phyloP scores from a whole-genome alignment of 306 rosid species.

The Lagenaria siceraria region DNA sequence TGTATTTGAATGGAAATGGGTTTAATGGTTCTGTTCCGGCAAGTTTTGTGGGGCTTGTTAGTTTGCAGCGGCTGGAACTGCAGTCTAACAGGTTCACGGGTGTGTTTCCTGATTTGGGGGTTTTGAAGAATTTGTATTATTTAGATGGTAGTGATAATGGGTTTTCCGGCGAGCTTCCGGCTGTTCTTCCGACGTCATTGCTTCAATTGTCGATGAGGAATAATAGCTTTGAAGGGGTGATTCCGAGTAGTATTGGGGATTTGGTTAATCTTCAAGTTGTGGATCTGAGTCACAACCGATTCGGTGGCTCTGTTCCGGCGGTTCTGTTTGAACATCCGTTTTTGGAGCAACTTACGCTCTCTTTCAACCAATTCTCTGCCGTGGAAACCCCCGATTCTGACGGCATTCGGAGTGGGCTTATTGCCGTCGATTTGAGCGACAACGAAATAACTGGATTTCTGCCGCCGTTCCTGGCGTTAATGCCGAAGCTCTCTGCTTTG shows the following conservation, averaged over 20 bases:
- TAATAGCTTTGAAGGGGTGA: constrained; percentile 34
- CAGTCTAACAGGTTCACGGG: constrained; percentile 52
- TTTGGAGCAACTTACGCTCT: constrained; percentile 53
- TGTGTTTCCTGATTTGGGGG: constrained; percentile 28
- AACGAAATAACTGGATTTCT: constrained; percentile 41
- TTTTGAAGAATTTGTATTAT: constrained; percentile 30
- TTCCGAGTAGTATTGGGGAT: constrained; percentile 15
- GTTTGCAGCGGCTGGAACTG: constrained; percentile 42
- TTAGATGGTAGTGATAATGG: constrained; percentile 45
- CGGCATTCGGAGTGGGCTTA: constrained; percentile 24
- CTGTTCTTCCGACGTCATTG: constrained; percentile 30
- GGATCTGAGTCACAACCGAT: constrained; percentile 51
- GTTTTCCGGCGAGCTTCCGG: constrained; percentile 35
- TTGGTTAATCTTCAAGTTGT: constrained; percentile 36
- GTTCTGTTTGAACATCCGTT: constrained; percentile 47
- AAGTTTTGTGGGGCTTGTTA: constrained; percentile 18
- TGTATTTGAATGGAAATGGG: constrained; percentile 52
- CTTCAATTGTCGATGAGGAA: constrained; percentile 54
- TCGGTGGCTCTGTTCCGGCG: constrained; percentile 36
- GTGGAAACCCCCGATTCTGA: constrained; percentile 19
- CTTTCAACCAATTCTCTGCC: constrained; percentile 43
- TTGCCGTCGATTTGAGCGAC: constrained; percentile 65
- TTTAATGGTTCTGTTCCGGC: constrained; percentile 43
- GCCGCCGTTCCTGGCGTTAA: constrained; percentile 40
- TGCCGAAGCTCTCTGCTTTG: constrained; percentile 70